These are phyloP conservation scores for Colletotrichum magnum DNA, from an alignment of 2,329 filamentous ascomycete genomes.

Conservation along the genomic window DNA sequence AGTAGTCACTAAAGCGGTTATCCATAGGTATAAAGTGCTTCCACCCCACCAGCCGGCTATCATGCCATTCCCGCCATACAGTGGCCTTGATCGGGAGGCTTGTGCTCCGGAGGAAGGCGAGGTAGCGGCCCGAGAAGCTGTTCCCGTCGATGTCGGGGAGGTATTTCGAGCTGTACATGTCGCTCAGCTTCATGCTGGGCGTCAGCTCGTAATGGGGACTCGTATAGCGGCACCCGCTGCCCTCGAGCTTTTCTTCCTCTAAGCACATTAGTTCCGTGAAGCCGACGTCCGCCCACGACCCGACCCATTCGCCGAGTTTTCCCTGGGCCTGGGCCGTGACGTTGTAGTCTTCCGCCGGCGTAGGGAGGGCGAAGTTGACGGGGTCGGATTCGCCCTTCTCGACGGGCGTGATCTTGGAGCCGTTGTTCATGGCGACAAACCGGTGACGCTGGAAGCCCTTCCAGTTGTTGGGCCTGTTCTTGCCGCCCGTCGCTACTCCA, in stretches of 20 bases:
- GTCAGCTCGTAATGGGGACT: conserved; percentile 59
- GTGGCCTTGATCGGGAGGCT: conserved; percentile 85
- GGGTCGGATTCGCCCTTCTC: conserved; percentile 59
- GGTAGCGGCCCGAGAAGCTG: conserved; percentile 77
- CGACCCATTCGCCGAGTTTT: conserved; percentile 65
- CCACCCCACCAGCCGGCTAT: conserved; percentile 81
- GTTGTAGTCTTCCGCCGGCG: conserved; percentile 62
- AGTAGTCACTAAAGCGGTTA: conserved; percentile 79
- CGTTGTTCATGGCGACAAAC: conserved; percentile 81
- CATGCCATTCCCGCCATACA: conserved; percentile 86
- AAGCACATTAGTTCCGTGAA: conserved; percentile 71
- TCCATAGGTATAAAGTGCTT: conserved; percentile 87
- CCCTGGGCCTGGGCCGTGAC: conserved; percentile 61
- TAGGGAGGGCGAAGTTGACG: conserved; percentile 65
- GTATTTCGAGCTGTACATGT: conserved; percentile 76
- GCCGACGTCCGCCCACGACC: conserved; percentile 63
- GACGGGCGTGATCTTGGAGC: conserved; percentile 66
- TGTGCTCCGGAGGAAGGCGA: conserved; percentile 78
- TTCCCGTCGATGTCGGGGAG: conserved; percentile 85
- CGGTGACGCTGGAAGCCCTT: conserved; percentile 81
- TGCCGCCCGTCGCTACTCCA: conserved; percentile 76
- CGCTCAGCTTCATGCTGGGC: conserved; percentile 57
- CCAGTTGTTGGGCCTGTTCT: conserved; percentile 74
- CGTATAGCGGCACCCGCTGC: conserved; percentile 63
- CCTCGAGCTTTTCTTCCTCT: conserved; percentile 44